Evolutionary conservation across 805 yeast genomes (phyloP).

Genomic region (Spathaspora hagerdaliae): DNA sequence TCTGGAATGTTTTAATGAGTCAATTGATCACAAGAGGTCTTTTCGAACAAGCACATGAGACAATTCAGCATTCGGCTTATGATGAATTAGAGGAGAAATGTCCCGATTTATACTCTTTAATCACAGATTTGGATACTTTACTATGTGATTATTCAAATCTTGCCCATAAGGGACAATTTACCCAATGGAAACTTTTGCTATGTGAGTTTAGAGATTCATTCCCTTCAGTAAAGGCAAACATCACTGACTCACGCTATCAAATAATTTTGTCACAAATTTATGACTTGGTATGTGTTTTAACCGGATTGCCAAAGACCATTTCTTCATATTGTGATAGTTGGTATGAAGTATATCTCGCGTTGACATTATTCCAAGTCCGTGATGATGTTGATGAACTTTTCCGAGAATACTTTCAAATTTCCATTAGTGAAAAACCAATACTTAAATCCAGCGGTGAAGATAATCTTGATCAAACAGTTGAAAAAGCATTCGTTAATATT

Average conservation of each 20-base stretch:
- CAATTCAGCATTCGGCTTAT: constrained; percentile 42
- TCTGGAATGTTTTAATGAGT: constrained; percentile 60
- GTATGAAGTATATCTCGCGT: constrained; percentile 62
- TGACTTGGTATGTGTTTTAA: constrained; percentile 40
- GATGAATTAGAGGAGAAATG: constrained; percentile 29
- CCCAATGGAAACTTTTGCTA: constrained; percentile 47
- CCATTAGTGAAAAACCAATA: constrained; percentile 31
- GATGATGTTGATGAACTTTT: constrained; percentile 36
- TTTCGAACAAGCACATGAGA: constrained; percentile 50
- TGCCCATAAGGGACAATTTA: constrained; percentile 38
- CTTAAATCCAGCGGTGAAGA: constrained; percentile 28
- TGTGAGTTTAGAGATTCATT: constrained; percentile 48
- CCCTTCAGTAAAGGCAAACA: constrained; percentile 18
- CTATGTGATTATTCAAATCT: constrained; percentile 39
- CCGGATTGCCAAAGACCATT: constrained; percentile 50
- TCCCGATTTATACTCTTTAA: constrained; percentile 30
- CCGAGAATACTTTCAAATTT: constrained; percentile 28
- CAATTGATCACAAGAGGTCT: constrained; percentile 61
- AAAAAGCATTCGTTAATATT: constrained; percentile 42
- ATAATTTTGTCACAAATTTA: constrained; percentile 33
- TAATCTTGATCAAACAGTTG: constrained; percentile 18
- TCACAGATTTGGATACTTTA: constrained; percentile 38
- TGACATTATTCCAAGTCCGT: constrained; percentile 54
- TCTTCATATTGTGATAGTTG: constrained; percentile 51
- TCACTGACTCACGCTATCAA: constrained; percentile 19